Base-by-base conservation (phyloP, 805 yeast species). In the Saccharomycopsis fibuligera region DNA sequence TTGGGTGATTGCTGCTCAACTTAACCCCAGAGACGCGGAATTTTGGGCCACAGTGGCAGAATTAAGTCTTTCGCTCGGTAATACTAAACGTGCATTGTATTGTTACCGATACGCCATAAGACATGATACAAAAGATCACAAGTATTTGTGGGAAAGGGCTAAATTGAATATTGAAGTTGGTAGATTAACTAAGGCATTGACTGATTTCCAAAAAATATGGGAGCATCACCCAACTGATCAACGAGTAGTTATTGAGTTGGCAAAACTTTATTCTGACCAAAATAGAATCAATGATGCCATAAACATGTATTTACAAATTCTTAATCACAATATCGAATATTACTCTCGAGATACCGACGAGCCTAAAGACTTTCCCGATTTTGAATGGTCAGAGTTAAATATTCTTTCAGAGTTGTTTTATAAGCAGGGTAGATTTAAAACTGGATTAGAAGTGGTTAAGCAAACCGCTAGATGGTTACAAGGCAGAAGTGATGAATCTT, bases 361-460 rank as follows among this genome's bases (percentile, higher is more conserved):
- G 4, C 19, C 40, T 46, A 60, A 61, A 36, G 60, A 59, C 39
- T 72, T 74, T 49, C 69, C 87, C 1, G 63, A 64, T 21, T 93
- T 91, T 62, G 88, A 80, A 43, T 93, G 96, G 95, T 83, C 95
- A 0, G 90, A 86, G 51, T 70, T 91, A 42, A 91, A 93, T 58
- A 86, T 88, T 51, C 68, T 91, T 38, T 75, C 86, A 6, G 98
- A 93, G 58, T 68, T 91, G 35, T 84, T 85, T 58, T 72, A 80
- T n/a, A 77, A 79, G 46, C 83, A 79, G 49, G 79, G 77, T 39
- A 79, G 83, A 3, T 84, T 79, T 72, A 62, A 62, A 8, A 68
- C 75, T 9, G 93, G 90, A 1, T 74, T 88, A 16, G 75, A 73
- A 48, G 70, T 80, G 1, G 74, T 88, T 29, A 84, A 84, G 56